These are phyloP conservation scores for Trametes cubensis DNA, from an alignment of 768 basidiomycete genomes.

Conservation along the genomic window DNA sequence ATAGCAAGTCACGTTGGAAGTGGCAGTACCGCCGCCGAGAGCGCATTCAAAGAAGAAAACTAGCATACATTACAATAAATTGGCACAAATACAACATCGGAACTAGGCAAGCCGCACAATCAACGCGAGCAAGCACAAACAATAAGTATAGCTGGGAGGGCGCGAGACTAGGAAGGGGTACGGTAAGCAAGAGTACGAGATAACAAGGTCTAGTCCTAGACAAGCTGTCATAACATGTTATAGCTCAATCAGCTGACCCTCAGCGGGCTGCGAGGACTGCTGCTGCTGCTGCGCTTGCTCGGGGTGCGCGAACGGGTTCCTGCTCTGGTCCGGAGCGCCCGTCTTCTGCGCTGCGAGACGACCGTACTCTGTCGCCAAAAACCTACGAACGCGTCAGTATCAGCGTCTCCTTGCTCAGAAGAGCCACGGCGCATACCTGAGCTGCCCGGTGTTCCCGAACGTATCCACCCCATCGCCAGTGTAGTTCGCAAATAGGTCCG, in stretches of 20 bases:
- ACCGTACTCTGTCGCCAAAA: slow-evolving; percentile 26
- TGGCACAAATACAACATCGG: slow-evolving; percentile 1
- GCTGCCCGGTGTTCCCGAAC: slow-evolving; percentile 80
- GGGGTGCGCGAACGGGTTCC: slow-evolving; percentile 24
- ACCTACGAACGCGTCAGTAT: slow-evolving; percentile 13
- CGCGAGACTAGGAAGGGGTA: not conserved
- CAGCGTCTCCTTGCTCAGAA: not conserved
- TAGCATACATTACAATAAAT: not conserved
- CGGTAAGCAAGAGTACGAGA: not conserved
- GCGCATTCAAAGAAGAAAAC: not conserved
- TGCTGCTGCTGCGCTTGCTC: not conserved
- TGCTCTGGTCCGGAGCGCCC: slow-evolving; percentile 13
- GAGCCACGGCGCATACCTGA: slow-evolving; percentile 49
- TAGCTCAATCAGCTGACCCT: slow-evolving; percentile 14
- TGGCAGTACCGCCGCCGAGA: no score
- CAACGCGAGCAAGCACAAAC: not conserved
- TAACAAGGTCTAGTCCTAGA: not conserved
- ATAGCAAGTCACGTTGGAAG: no score
- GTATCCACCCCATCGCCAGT: slow-evolving; percentile 91
- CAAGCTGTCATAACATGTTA: not conserved
- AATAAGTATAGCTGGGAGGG: not conserved
- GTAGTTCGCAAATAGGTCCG: slow-evolving; percentile 75
- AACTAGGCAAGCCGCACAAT: not conserved
- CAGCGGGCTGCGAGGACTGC: not conserved
- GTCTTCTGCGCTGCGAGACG: slow-evolving; percentile 30